A percentile compares a stretch with the other conserved stretches of the same genome.
These are phyloP conservation scores for Aspergillus arachidicola DNA, from an alignment of 2,329 filamentous ascomycete genomes.

Conservation along the genomic window DNA sequence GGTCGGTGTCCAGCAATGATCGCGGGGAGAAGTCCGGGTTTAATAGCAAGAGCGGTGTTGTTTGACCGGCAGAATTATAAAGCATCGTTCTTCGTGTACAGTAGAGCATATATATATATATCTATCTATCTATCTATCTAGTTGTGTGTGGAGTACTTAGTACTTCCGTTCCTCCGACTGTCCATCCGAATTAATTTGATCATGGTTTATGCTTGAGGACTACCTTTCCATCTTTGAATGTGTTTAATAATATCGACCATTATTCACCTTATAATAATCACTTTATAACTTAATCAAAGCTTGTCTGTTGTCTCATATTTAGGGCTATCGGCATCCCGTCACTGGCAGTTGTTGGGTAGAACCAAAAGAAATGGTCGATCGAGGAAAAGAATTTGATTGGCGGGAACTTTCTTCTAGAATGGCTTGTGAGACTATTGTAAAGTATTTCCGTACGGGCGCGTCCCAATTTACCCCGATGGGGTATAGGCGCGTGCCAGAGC, in stretches of 20 bases:
- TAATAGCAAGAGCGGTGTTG: neutral
- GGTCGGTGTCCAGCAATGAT: conserved; percentile 21
- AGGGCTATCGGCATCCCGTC: neutral
- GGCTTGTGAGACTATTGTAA: neutral
- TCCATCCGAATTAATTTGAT: neutral
- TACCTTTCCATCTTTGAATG: neutral
- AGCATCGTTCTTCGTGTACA: neutral
- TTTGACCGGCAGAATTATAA: neutral
- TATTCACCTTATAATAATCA: neutral
- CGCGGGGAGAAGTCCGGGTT: conserved; percentile 13
- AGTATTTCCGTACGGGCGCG: neutral
- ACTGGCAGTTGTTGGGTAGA: neutral
- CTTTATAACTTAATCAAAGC: neutral
- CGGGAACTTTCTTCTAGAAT: neutral
- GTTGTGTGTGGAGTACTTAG: neutral
- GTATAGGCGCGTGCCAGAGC: neutral
- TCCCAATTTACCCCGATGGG: neutral
- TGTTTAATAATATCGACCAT: no score
- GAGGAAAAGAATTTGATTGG: neutral
- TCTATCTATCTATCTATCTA: neutral
- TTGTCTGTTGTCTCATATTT: neutral
- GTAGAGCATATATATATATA: neutral
- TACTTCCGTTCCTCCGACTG: neutral
- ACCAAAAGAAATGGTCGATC: neutral
- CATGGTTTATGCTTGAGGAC: neutral